These are phyloP conservation scores for Cyclotella cryptica DNA, from an alignment of 108 stramenopile species.

Conservation along the genomic window DNA sequence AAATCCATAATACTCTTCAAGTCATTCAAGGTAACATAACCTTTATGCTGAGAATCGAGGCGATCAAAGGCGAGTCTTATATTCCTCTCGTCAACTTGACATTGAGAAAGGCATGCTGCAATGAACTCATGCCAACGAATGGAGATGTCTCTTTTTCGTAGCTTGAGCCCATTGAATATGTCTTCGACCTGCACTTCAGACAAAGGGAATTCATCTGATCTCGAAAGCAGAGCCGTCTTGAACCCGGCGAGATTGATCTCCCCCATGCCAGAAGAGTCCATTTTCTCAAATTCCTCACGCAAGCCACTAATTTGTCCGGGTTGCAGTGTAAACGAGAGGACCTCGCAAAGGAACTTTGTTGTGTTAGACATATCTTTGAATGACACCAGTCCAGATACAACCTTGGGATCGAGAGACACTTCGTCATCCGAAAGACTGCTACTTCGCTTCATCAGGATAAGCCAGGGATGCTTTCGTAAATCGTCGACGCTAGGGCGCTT, in stretches of 20 bases:
- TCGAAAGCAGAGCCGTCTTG: slow-evolving; percentile 58
- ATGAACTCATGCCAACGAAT: slow-evolving; percentile 87
- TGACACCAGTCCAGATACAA: slow-evolving; percentile 57
- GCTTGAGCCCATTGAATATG: slow-evolving; percentile 65
- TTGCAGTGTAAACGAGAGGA: slow-evolving; percentile 75
- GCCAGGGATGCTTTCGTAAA: slow-evolving; percentile 63
- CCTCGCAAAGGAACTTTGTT: slow-evolving; percentile 73
- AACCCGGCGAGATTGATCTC: slow-evolving; percentile 64
- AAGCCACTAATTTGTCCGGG: slow-evolving; percentile 71
- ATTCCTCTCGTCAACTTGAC: slow-evolving; percentile 76
- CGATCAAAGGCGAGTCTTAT: slow-evolving; percentile 77
- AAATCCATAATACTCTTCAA: slow-evolving; percentile 56
- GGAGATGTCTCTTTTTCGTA: slow-evolving; percentile 52
- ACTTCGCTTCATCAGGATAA: slow-evolving; percentile 36
- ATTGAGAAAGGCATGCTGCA: slow-evolving; percentile 72
- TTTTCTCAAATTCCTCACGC: slow-evolving; percentile 70
- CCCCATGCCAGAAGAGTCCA: slow-evolving; percentile 71
- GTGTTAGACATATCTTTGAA: slow-evolving; percentile 73
- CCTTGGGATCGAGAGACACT: slow-evolving; percentile 51
- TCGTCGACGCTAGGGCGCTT: slow-evolving; percentile 65
- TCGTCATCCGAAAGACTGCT: slow-evolving; percentile 28
- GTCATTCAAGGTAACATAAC: slow-evolving; percentile 69
- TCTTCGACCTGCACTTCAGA: slow-evolving; percentile 67
- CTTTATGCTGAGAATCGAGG: slow-evolving; percentile 66
- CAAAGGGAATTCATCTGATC: slow-evolving; percentile 55